Percentiles rank a stretch among this genome's conserved stretches.
Conservation (phyloP, 345 rosid genomes). For the Eucalyptus sp. region DNA sequence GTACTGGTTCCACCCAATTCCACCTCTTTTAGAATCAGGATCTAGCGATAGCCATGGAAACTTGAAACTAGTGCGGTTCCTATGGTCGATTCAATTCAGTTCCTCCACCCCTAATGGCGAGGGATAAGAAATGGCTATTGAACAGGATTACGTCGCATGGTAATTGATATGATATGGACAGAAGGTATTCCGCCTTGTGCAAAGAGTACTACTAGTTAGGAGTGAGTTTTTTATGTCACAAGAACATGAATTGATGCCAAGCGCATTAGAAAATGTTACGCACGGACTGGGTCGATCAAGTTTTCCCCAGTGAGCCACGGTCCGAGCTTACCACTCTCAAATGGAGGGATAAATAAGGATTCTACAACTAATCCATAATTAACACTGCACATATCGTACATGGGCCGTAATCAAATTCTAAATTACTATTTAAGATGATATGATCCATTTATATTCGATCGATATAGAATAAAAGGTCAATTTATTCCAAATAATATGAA, state of each 20-base stretch:
- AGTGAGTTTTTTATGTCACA: background rate
- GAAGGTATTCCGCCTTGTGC: background rate
- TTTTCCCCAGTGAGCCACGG: background rate
- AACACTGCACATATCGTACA: background rate
- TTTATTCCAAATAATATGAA: background rate
- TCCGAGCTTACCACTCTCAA: background rate
- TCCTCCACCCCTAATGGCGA: no score
- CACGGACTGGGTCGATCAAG: background rate
- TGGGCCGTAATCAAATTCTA: background rate
- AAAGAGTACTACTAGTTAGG: background rate
- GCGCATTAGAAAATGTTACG: background rate
- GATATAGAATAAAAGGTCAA: background rate
- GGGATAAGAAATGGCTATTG: background rate
- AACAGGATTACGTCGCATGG: background rate
- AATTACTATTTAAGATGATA: background rate
- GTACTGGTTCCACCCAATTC: no score
- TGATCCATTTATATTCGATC: background rate
- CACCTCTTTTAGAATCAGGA: no score
- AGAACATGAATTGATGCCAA: background rate
- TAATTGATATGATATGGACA: background rate
- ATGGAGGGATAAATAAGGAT: background rate
- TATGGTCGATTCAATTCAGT: no score
- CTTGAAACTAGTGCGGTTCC: no score
- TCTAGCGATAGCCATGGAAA: no score
- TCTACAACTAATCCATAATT: background rate